A percentile compares a stretch with the other conserved stretches of the same genome.
Evolutionary conservation across 163 green algal species (phyloP).

Genomic region (Picocystis sp.): DNA sequence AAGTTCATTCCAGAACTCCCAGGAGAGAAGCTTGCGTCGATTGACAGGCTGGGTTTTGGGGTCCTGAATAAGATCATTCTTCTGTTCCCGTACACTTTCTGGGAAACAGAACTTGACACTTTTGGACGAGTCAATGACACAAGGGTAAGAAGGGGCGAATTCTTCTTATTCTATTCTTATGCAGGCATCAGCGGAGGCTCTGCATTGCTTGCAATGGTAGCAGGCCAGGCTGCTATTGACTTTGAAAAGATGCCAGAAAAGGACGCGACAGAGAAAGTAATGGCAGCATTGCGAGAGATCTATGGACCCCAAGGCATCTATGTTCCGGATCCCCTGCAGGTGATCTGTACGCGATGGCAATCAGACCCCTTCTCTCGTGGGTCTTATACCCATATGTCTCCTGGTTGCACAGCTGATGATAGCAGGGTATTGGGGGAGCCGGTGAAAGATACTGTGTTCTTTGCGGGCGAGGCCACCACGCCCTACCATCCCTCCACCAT

Average conservation of each 20-base stretch:
- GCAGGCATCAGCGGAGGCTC: constrained; percentile 39
- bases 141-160: constrained; percentile 39
- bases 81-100: constrained; percentile 73
- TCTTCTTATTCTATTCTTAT: constrained; percentile 88
- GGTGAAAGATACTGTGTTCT: constrained; percentile 69
- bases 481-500: constrained; percentile 79
- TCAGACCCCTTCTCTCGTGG: constrained; percentile 54
- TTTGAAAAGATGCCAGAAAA: constrained; percentile 39
- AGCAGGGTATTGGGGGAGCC: constrained; percentile 66
- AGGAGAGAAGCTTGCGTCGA: constrained; percentile 36
- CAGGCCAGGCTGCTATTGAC: constrained; percentile 47
- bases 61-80: constrained; percentile 75
- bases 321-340: constrained; percentile 60
- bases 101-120: constrained; percentile 57
- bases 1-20: constrained; percentile 11
- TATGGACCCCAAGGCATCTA: constrained; percentile 39
- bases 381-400: constrained; percentile 66
- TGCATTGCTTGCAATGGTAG: constrained; percentile 61
- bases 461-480: constrained; percentile 60
- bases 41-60: constrained; percentile 63
- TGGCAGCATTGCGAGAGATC: constrained; percentile 56
- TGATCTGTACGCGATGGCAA: constrained; percentile 64
- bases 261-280: constrained; percentile 35
- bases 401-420: constrained; percentile 52
- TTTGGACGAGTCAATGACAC: constrained; percentile 50